Evolutionary conservation across 176 grass and related monocot genomes (phyloP).

Genomic region (Tillandsia leiboldiana): DNA sequence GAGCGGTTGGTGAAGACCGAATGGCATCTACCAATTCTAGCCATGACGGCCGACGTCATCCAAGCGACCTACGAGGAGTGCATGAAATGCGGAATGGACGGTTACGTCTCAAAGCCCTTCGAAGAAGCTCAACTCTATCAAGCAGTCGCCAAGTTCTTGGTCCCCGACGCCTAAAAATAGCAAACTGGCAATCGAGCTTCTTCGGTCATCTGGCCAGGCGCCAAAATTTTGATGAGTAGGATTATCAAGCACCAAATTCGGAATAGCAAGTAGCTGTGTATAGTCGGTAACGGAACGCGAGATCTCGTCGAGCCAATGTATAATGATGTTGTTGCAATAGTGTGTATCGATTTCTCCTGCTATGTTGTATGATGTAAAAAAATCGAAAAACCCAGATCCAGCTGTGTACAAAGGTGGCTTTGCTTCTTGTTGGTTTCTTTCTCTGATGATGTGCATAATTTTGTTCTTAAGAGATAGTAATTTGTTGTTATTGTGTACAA

Average conservation of each 20-base stretch:
- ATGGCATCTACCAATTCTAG: constrained; percentile 65
- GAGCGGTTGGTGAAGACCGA: constrained; percentile 17
- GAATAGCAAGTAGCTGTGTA: not conserved
- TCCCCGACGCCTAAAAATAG: constrained; percentile 3
- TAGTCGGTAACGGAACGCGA: not conserved
- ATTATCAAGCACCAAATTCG: not conserved
- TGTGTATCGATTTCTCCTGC: not conserved
- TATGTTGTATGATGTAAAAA: not conserved
- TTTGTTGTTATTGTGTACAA: too few species aligned
- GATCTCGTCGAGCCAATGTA: not conserved
- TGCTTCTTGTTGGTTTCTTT: not conserved
- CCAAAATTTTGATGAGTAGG: too few species aligned
- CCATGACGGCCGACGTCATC: constrained; percentile 96
- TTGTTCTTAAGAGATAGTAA: not conserved
- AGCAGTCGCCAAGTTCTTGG: constrained; percentile 72
- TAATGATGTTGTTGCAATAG: not conserved
- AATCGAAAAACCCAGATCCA: not conserved
- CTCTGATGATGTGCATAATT: not conserved
- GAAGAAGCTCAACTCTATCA: constrained; percentile 85
- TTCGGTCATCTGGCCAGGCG: not conserved
- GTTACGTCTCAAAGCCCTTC: constrained; percentile 92
- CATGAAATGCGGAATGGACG: constrained; percentile 81
- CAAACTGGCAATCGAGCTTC: not conserved
- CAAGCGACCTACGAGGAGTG: constrained; percentile 88
- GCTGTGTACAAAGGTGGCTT: not conserved